A percentile compares a stretch with the other conserved stretches of the same genome.
Conservation (phyloP, 1,284 basidiomycete genomes). For the Xerocomus amazonicus region DNA sequence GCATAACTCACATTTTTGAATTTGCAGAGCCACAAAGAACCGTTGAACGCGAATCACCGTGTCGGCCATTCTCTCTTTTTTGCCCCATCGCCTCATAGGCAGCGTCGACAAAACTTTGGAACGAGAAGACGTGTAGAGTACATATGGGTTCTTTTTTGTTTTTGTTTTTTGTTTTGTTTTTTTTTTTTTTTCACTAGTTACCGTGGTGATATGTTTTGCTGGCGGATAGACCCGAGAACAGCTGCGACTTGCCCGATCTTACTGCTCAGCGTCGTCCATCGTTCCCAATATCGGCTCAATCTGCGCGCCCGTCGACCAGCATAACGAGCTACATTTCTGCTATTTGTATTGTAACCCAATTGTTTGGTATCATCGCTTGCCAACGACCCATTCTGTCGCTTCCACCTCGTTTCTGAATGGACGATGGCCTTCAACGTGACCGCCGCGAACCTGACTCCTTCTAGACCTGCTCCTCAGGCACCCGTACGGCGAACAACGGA, state of each 20-base stretch:
- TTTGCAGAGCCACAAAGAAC: conserved; percentile 27
- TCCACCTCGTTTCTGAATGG: conserved; percentile 20
- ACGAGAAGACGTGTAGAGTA: background rate
- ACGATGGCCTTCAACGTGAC: conserved; percentile 49
- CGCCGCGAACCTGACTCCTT: conserved; percentile 49
- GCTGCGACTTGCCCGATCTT: conserved; percentile 8
- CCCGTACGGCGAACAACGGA: conserved; percentile 50
- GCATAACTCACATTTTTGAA: conserved; percentile 1
- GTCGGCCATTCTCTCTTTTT: no score
- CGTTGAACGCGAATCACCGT: conserved; percentile 12
- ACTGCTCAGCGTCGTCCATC: conserved; percentile 1
- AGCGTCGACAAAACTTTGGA: background rate
- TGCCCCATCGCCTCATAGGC: background rate
- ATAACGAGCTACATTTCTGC: conserved; percentile 4
- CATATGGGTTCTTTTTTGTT: background rate
- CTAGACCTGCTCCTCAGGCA: conserved; percentile 64
- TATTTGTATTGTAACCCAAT: background rate
- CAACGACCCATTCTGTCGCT: background rate
- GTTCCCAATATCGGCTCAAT: background rate
- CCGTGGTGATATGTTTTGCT: conserved; percentile 27
- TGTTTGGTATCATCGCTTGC: background rate
- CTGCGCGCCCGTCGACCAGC: conserved; percentile 3
- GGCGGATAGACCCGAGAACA: conserved; percentile 31
- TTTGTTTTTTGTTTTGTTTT: background rate
- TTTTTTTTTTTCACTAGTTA: conserved; percentile 12